Conservation (phyloP, 257 asterid species). For the Nicotiana knightiana region DNA sequence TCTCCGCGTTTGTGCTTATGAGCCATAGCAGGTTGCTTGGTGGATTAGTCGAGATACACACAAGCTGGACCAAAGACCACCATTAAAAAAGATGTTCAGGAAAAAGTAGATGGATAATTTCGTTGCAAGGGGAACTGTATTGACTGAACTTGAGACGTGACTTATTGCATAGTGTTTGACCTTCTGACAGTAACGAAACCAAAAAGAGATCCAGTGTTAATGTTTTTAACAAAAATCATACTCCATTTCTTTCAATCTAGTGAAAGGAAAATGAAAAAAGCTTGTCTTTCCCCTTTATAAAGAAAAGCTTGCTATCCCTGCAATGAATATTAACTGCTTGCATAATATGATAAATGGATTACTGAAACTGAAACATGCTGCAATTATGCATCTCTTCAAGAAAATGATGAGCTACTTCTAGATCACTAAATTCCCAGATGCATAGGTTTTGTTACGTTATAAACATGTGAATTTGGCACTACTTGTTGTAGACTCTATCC, state of each 20-base stretch:
- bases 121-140: neutral
- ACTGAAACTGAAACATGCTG: neutral
- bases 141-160: neutral
- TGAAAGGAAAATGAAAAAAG: neutral
- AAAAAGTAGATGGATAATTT: neutral
- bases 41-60: no score
- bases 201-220: neutral
- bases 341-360: neutral
- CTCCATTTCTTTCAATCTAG: neutral
- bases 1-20: no score
- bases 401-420: slow-evolving; percentile 1
- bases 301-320: neutral
- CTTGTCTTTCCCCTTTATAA: neutral
- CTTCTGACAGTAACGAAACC: neutral
- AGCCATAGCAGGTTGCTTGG: no score
- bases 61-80: neutral
- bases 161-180: neutral
- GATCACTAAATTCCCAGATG: neutral
- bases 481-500: neutral
- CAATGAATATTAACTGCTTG: neutral
- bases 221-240: neutral
- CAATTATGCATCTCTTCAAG: neutral
- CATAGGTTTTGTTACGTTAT: neutral
- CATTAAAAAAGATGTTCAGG: neutral
- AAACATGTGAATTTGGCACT: neutral